phyloP scores from a whole-genome alignment of 129 eudicot species.

The Tanacetum coccineum region DNA sequence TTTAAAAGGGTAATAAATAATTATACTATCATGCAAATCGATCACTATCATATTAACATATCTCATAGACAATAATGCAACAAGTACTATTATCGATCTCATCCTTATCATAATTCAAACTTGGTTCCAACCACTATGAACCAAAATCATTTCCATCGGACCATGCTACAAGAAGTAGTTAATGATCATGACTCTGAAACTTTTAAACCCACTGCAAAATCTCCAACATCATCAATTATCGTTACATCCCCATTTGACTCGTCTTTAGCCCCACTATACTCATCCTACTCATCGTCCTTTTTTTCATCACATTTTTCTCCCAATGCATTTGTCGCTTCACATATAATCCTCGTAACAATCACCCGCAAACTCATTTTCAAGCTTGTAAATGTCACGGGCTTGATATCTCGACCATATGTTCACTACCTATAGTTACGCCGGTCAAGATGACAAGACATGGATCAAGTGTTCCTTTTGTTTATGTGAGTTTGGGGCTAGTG shows the following conservation, averaged over 20 bases:
- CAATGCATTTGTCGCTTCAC: slow-evolving; percentile 59
- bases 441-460: slow-evolving; percentile 31
- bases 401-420: slow-evolving; percentile 30
- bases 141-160: not conserved
- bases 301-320: slow-evolving; percentile 65
- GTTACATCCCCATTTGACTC: slow-evolving; percentile 49
- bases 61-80: too few relatives aligned
- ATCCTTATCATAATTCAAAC: too few relatives aligned
- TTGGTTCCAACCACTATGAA: too few relatives aligned
- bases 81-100: too few relatives aligned
- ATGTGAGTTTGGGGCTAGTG: slow-evolving; percentile 57
- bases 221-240: slow-evolving; percentile 8
- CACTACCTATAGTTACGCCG: slow-evolving; percentile 41
- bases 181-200: not conserved
- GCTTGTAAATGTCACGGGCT: slow-evolving; percentile 22
- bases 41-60: too few relatives aligned
- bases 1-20: too few relatives aligned
- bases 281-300: slow-evolving; percentile 56
- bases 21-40: too few relatives aligned
- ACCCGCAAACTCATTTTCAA: not conserved
- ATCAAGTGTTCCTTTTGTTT: slow-evolving; percentile 62
- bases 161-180: slow-evolving; percentile 27
- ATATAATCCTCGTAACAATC: not conserved
- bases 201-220: too few relatives aligned
- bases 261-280: slow-evolving; percentile 51